These are phyloP conservation scores for Mucor indicus DNA, from an alignment of 371 early-diverging fungal species.

Conservation along the genomic window DNA sequence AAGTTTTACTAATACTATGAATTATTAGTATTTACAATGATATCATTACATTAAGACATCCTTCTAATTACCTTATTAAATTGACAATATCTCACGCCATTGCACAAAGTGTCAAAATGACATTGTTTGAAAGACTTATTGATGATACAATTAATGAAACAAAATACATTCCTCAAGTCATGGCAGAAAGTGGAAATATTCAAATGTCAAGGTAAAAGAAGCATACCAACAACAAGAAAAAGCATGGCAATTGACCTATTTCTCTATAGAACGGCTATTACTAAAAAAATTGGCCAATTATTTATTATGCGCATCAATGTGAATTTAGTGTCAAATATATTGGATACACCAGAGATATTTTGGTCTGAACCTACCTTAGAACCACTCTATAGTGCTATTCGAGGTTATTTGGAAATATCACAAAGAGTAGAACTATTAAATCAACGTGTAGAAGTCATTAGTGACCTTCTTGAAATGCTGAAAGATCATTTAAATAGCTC, in stretches of 20 bases:
- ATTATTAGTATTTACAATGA: constrained; percentile 48
- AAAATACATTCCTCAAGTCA: constrained; percentile 78
- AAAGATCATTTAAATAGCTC: constrained; percentile 76
- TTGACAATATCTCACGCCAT: constrained; percentile 81
- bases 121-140: constrained; percentile 78
- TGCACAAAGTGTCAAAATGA: constrained; percentile 87
- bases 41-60: constrained; percentile 51
- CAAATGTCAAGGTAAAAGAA: too few species aligned
- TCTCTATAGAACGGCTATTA: constrained; percentile 61
- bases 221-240: too few species aligned
- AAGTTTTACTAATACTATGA: too few species aligned
- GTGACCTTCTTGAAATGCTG: constrained; percentile 84
- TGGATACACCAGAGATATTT: constrained; percentile 87
- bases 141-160: constrained; percentile 84
- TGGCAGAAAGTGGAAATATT: constrained; percentile 81
- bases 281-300: constrained; percentile 66
- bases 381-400: constrained; percentile 74
- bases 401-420: constrained; percentile 81
- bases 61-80: constrained; percentile 58
- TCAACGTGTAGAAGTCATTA: constrained; percentile 61
- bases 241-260: too few species aligned
- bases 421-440: constrained; percentile 54
- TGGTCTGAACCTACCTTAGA: constrained; percentile 84
- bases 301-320: constrained; percentile 89
- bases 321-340: constrained; percentile 78